Base-by-base conservation (phyloP, 495 filamentous ascomycete genomes). In the Xylaria telfairii region DNA sequence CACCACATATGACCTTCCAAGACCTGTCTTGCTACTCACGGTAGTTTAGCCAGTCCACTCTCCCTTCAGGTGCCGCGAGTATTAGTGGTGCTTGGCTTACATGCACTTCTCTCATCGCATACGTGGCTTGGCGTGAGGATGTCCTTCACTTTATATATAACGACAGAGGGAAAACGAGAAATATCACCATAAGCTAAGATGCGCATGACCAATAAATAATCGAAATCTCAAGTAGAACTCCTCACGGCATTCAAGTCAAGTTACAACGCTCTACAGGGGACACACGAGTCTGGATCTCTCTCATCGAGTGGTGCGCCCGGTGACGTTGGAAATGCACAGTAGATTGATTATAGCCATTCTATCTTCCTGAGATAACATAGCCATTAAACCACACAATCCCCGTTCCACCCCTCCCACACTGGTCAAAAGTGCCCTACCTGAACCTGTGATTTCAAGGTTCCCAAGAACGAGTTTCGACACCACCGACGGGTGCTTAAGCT, bases 291-390 rank as follows among this genome's bases (percentile, higher is more conserved):
- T 54, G 15, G 24, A n/a, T 5, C 26, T 49, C 46, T 5, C 26
- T 49, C 46, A n/a, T 49, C n/a, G 44, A 49, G 46, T 24, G 8
- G n/a, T 49, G 46, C 5, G 21, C 19, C 19, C 2, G 28, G 0
- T 8, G 6, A 30, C 21, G 28, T 61, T 24, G 17, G 1, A 46
- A 44, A 63, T 46, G 12, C 46, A 34, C 47, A 19, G 34, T 54
- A 66, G 42, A 39, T 53, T 66, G 47, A 47, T 54, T 28, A 66
- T 41, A 5, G 44, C 24, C 34, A 47, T 54, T 54, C 34, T 42
- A 54, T 66, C 64, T 66, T 53, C 42, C 46, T 17, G 64, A 66
- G 46, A 66, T 44, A 46, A 28, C 5, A 15, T 47, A 44, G 17
- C 61, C 41, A 47, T 21, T 19, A 6, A 63, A 3, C 28, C 6